Conservation (phyloP, 352 stramenopile genomes). For the Thraustochytrium striatum region DNA sequence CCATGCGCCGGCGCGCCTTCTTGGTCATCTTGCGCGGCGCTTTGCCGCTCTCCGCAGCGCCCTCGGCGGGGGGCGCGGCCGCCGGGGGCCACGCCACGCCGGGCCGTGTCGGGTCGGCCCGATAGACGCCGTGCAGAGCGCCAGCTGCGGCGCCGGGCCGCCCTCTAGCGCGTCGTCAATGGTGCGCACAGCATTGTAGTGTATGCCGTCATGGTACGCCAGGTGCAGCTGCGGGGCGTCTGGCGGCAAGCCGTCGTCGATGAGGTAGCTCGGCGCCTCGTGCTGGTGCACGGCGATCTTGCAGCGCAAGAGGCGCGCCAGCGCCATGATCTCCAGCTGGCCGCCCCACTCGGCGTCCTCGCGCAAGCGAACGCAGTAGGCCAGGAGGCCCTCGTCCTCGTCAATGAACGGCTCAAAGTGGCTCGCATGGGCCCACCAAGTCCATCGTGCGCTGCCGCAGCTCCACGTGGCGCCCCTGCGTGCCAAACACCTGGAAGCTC, state of each 20-base stretch:
- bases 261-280: background rate
- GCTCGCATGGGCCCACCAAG: constrained; percentile 85
- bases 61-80: too few relatives aligned
- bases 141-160: too few relatives aligned
- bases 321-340: constrained; percentile 88
- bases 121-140: too few relatives aligned
- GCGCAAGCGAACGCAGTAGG: constrained; percentile 81
- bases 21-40: too few relatives aligned
- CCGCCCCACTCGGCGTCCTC: constrained; percentile 84
- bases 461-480: constrained; percentile 77
- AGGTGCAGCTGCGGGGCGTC: background rate
- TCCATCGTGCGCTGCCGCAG: constrained; percentile 83
- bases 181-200: background rate
- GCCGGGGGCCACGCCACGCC: too few relatives aligned
- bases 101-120: too few relatives aligned
- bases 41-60: too few relatives aligned
- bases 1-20: too few relatives aligned
- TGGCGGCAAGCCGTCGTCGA: background rate
- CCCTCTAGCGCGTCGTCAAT: background rate
- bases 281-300: background rate
- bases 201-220: background rate
- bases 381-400: constrained; percentile 74
- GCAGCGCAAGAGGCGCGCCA: constrained; percentile 56
- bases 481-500: constrained; percentile 89
- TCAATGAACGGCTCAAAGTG: constrained; percentile 86